A percentile compares a stretch with the other conserved stretches of the same genome.
Evolutionary conservation across 257 asterid species (phyloP).

Genomic region (Jasminum sambac): DNA sequence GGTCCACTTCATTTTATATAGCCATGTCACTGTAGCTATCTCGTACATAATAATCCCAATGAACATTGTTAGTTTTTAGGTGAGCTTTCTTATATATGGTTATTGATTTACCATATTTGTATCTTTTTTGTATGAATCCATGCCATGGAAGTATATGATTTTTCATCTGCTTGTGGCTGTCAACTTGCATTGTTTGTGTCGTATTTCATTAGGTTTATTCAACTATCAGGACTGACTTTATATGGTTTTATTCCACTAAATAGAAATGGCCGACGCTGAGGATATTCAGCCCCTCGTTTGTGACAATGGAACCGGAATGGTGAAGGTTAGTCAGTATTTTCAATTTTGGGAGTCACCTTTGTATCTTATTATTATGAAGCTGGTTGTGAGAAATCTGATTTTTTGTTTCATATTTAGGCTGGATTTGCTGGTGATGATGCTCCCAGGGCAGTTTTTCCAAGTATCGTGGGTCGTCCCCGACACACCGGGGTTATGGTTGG

Average conservation of each 20-base stretch:
- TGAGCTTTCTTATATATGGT: no score
- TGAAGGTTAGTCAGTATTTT: slow-evolving; percentile 23
- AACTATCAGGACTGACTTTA: neutral
- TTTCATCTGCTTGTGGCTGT: neutral
- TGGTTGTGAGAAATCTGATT: neutral
- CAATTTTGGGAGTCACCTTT: neutral
- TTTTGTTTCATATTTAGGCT: slow-evolving; percentile 25
- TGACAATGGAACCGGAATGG: slow-evolving; percentile 37
- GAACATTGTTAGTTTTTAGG: no score
- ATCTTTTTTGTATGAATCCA: neutral
- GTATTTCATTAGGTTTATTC: neutral
- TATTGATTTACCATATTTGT: no score
- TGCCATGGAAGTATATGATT: neutral
- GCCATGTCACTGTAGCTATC: neutral
- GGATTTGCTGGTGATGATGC: slow-evolving; percentile 47
- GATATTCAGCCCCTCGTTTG: slow-evolving; percentile 36
- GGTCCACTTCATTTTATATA: neutral
- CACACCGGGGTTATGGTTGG: slow-evolving; percentile 46
- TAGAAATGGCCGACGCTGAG: slow-evolving; percentile 29
- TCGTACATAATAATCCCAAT: neutral
- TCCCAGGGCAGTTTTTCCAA: slow-evolving; percentile 43
- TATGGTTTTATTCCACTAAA: slow-evolving; percentile 4
- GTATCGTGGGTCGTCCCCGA: slow-evolving; percentile 38
- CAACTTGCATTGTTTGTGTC: neutral
- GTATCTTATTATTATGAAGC: neutral